Evolutionary conservation across 1,284 basidiomycete genomes (phyloP), one percentile per base, ranked within the genome.

Genomic region (Singerocomus inundabilis): DNA sequence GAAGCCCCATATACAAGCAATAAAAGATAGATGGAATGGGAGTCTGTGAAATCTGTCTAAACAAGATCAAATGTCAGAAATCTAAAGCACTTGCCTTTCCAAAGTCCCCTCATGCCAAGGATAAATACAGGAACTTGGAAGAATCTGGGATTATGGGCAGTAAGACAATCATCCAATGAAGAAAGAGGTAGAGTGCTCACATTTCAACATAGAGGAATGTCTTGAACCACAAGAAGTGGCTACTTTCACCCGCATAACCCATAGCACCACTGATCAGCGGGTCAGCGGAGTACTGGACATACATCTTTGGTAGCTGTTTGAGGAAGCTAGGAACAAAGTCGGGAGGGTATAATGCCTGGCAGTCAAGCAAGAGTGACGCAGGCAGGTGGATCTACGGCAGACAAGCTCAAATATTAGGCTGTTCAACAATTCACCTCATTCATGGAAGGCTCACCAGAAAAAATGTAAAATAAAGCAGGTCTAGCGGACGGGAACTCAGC

Each of bases 101-200:
- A 88, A 7, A 93, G 71, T 0, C 80, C 84, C 15, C 72, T 72
- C 34, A 84, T 74, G 12, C 88, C 88, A 11, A 91, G 51, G 29
- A 89, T 60, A 62, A 92, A 92, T 1, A 85, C 76, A 0, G 91
- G 90, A 0, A 92, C 66, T 64, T 93, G 91, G 66, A 93, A 89
- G 38, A 83, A 55, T 1, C 84, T 88, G 46, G 7, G 12, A 25
- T 12, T 4, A 40, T 21, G 39, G n/a, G 26, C 15, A 37, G 21
- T 53, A 53, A 49, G 68, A 60, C 32, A 67, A 51, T 21, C 12
- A 3, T 18, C 16, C 18, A 9, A 43, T 54, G 21, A 69, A 50
- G 29, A 46, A 47, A 38, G 18, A 39, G 6, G 15, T 18, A 15
- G 5, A 18, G 15, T 11, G 56, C 76, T 40, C 57, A 81, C 79